Evolutionary conservation across 1,284 basidiomycete species (phyloP).

Genomic region (Sporisorium reilianum): DNA sequence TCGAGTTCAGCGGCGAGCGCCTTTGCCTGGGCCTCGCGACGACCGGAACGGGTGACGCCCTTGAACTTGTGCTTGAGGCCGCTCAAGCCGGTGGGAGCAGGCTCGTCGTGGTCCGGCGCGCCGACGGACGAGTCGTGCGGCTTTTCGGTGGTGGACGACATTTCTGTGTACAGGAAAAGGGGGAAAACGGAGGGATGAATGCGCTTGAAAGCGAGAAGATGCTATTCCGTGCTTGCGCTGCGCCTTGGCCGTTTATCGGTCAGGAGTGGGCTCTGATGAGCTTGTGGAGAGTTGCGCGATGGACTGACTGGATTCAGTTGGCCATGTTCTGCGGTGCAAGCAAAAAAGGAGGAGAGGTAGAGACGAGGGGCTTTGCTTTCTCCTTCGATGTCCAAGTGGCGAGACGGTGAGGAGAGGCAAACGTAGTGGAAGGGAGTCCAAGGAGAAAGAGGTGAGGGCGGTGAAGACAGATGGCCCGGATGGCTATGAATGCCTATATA

Average conservation of each 20-base stretch:
- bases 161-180: neutral
- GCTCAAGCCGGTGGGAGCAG: conserved; percentile 21
- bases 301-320: conserved; percentile 16
- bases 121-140: conserved; percentile 10
- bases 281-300: neutral
- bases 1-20: conserved; percentile 53
- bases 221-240: neutral
- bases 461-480: neutral
- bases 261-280: conserved; percentile 14
- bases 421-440: neutral
- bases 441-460: neutral
- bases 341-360: neutral
- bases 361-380: neutral
- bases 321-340: conserved; percentile 16
- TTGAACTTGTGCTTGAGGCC: conserved; percentile 43
- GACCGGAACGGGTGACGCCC: conserved; percentile 42
- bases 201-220: neutral
- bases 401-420: conserved; percentile 4
- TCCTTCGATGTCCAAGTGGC: neutral
- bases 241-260: neutral
- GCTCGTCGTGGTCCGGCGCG: conserved; percentile 3
- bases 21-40: conserved; percentile 50
- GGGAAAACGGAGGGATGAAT: neutral
- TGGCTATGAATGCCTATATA: conserved; percentile 6
- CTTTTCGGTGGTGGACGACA: conserved; percentile 19